Conservation (phyloP, 2,329 filamentous ascomycete genomes). For the Calonectria pteridis region DNA sequence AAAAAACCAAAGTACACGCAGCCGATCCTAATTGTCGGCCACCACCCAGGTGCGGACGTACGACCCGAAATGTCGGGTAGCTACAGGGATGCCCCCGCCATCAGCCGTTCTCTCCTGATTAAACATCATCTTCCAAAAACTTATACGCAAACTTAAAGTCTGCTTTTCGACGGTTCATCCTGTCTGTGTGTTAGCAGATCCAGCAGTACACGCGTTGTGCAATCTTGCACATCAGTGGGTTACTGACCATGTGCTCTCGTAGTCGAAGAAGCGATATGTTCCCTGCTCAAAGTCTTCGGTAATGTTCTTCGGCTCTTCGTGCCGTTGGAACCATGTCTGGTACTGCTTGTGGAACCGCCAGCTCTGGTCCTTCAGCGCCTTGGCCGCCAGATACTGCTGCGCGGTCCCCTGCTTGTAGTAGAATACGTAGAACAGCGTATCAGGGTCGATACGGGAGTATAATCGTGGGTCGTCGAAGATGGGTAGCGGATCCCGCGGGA, state of each 20-base stretch:
- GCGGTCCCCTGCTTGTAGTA: slow-evolving; percentile 98
- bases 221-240: not conserved
- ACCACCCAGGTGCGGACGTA: not conserved
- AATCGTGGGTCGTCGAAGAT: slow-evolving; percentile 93
- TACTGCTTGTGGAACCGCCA: slow-evolving; percentile 99
- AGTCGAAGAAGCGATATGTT: slow-evolving; percentile 99
- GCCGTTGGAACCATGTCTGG: slow-evolving; percentile 98
- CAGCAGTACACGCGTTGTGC: not conserved
- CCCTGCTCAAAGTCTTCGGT: slow-evolving; percentile 99
- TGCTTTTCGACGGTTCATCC: slow-evolving; percentile 98
- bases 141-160: slow-evolving; percentile 99
- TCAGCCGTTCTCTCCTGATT: slow-evolving; percentile 23
- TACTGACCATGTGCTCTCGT: slow-evolving; percentile 96
- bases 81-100: slow-evolving; percentile 2
- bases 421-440: slow-evolving; percentile 98
- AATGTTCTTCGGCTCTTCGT: slow-evolving; percentile 98
- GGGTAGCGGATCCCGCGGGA: slow-evolving; percentile 90
- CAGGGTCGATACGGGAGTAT: slow-evolving; percentile 91
- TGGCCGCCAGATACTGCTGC: slow-evolving; percentile 94
- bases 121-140: slow-evolving; percentile 94
- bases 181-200: slow-evolving; percentile 54
- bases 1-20: slow-evolving; percentile 24
- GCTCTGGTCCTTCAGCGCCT: slow-evolving; percentile 97
- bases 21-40: slow-evolving; percentile 11
- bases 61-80: slow-evolving; percentile 4